A percentile compares a stretch with the other conserved stretches of the same genome.
Conservation (phyloP, 345 rosid genomes). For the Sapria himalayana region DNA sequence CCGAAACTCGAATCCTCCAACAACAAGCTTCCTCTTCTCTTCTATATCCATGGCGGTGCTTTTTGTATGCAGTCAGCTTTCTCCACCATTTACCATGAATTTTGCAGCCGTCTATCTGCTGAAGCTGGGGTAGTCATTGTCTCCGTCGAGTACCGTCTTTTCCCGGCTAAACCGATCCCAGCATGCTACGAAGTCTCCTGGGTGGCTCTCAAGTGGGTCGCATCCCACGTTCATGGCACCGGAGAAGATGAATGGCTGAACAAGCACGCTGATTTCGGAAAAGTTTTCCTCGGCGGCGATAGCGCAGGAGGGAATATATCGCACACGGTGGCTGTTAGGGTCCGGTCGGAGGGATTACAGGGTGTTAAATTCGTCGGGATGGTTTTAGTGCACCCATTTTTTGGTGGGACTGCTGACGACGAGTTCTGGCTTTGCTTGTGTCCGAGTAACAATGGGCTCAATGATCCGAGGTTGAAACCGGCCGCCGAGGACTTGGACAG, state of each 20-base stretch:
- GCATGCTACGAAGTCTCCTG: slow-evolving; percentile 22
- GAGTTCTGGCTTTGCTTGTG: too few relatives aligned
- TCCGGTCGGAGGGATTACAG: slow-evolving; percentile 5
- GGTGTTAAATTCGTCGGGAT: slow-evolving; percentile 22
- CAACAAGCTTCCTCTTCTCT: slow-evolving; percentile 18
- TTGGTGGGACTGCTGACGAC: slow-evolving; percentile 42
- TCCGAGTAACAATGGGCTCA: too few relatives aligned
- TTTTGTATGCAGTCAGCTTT: slow-evolving; percentile 23
- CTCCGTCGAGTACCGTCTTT: slow-evolving; percentile 24
- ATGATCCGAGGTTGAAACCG: too few relatives aligned
- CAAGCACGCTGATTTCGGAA: slow-evolving; percentile 14
- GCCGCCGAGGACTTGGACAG: too few relatives aligned
- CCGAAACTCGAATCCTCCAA: slow-evolving; percentile 9
- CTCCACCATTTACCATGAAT: slow-evolving; percentile 8
- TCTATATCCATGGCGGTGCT: slow-evolving; percentile 28
- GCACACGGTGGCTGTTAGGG: slow-evolving; percentile 10
- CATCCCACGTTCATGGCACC: slow-evolving; percentile 9
- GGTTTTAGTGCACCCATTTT: slow-evolving; percentile 32
- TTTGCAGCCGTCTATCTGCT: slow-evolving; percentile 11
- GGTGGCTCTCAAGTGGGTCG: slow-evolving; percentile 21
- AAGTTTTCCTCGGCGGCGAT: slow-evolving; percentile 19
- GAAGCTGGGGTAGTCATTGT: slow-evolving; percentile 14
- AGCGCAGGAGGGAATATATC: slow-evolving; percentile 28
- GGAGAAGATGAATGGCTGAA: slow-evolving; percentile 14
- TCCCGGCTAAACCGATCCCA: slow-evolving; percentile 26